phyloP scores from a whole-genome alignment of 1,284 basidiomycete genomes.

The Peniophora sp. region DNA sequence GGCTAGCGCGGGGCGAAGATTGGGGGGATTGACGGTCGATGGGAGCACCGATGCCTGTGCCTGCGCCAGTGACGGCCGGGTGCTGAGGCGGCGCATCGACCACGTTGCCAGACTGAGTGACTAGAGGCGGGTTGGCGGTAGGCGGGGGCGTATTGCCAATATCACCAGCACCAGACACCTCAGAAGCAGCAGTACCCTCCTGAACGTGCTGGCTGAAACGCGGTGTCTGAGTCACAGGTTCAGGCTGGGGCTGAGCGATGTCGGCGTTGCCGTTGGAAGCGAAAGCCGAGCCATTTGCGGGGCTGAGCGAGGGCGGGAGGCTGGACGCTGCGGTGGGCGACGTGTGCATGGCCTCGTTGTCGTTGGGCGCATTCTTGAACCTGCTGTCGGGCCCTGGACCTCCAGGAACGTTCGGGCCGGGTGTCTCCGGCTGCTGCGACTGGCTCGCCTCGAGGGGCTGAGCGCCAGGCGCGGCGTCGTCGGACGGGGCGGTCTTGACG shows the following conservation, averaged over 20 bases:
- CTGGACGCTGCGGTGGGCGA: background rate
- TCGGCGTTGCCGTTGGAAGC: background rate
- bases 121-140: background rate
- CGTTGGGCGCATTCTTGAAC: background rate
- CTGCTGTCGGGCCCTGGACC: slow-evolving; percentile 10
- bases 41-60: slow-evolving; percentile 7
- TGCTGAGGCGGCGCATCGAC: slow-evolving; percentile 9
- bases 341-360: background rate
- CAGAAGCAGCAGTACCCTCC: background rate
- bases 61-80: slow-evolving; percentile 2
- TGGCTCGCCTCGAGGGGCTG: background rate
- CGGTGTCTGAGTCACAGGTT: background rate
- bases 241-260: background rate
- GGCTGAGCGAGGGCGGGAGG: background rate
- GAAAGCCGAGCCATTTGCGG: background rate
- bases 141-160: background rate
- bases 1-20: slow-evolving; percentile 1
- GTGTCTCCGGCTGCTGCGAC: background rate
- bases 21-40: slow-evolving; percentile 4
- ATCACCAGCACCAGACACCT: background rate
- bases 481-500: background rate
- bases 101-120: background rate
- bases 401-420: slow-evolving; percentile 4
- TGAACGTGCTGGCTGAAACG: background rate
- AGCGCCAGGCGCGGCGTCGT: background rate